Base-by-base conservation (phyloP, 2,329 filamentous ascomycete genomes). In the Metarhizium brunneum region DNA sequence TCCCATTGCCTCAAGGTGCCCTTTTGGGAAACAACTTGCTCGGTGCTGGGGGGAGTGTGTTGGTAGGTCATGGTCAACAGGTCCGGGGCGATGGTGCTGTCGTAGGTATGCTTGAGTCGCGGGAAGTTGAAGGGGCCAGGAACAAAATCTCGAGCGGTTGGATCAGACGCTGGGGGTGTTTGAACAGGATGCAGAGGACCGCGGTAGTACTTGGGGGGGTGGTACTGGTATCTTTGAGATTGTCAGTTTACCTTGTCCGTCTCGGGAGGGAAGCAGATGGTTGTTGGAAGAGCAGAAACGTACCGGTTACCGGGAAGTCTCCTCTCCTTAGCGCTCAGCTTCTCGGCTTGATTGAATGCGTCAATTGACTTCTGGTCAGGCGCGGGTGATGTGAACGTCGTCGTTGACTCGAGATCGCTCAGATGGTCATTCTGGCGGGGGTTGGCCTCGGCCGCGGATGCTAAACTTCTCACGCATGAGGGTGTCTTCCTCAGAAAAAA, bases 111-210 rank as follows among this genome's bases (percentile, higher is more conserved):
- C 72, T 90, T 85, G 57, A 96, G 80, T 54, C 94, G 88, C 13
- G 92, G 88, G 52, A 88, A 79, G 67, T 86, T 88, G 78, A 97
- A 99, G 2, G 94, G 94, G 0, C 94, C 94, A 0, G 94, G 92
- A 30, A 88, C 79, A 71, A 94, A 99, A 67, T 90, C 80, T 68
- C 94, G 87, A 57, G 94, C 96, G 32, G 87, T 82, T 1, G 92
- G 92, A 65, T 96, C 89, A 59, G 92, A 94, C 53, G 85, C 82
- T 43, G 85, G 81, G n/a, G 90, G 92, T 57, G 90, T 88, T 75
- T 96, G 90, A 66, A 96, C 85, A 52, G 94, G 94, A 69, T 97
- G 92, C 29, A 97, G 80, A 60, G 92, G 92, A 56, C 94, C 94
- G 66, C 92, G 89, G 72, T 96, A 86, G 80, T 92, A 99, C 75